These are phyloP conservation scores for Piloderma croceum DNA, from an alignment of 768 basidiomycete species.

Conservation along the genomic window DNA sequence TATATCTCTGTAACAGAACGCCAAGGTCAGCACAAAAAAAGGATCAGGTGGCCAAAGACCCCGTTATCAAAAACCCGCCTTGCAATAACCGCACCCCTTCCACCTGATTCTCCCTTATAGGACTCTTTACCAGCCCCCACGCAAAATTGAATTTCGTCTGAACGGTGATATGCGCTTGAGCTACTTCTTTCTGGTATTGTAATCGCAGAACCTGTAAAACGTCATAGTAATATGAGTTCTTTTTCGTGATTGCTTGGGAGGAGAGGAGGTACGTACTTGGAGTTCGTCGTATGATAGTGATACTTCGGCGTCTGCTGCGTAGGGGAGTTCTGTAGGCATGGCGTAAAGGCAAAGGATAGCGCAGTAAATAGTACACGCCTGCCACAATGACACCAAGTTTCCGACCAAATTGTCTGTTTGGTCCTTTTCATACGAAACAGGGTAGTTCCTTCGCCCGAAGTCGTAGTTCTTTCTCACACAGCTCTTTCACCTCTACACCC, in stretches of 20 bases:
- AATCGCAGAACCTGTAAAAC: conserved; percentile 47
- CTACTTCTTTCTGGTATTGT: conserved; percentile 87
- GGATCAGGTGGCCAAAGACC: background rate
- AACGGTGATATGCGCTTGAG: conserved; percentile 77
- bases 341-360: conserved; percentile 8
- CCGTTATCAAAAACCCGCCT: conserved; percentile 54
- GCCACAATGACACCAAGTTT: too few species aligned
- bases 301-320: conserved; percentile 91
- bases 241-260: background rate
- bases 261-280: conserved; percentile 45
- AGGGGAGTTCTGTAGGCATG: conserved; percentile 83
- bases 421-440: too few species aligned
- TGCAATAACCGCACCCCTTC: conserved; percentile 90
- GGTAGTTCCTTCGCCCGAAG: too few species aligned
- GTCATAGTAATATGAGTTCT: background rate
- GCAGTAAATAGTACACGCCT: conserved; percentile 5
- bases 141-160: conserved; percentile 98
- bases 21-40: background rate
- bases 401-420: too few species aligned
- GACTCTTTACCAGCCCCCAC: conserved; percentile 95
- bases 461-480: too few species aligned
- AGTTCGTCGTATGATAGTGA: conserved; percentile 87
- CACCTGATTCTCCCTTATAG: conserved; percentile 75
- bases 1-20: conserved; percentile 68
- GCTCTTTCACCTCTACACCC: too few species aligned